A percentile compares a stretch with the other conserved stretches of the same genome.
Conservation (phyloP, 2,329 filamentous ascomycete genomes). For the Exophiala sp. region DNA sequence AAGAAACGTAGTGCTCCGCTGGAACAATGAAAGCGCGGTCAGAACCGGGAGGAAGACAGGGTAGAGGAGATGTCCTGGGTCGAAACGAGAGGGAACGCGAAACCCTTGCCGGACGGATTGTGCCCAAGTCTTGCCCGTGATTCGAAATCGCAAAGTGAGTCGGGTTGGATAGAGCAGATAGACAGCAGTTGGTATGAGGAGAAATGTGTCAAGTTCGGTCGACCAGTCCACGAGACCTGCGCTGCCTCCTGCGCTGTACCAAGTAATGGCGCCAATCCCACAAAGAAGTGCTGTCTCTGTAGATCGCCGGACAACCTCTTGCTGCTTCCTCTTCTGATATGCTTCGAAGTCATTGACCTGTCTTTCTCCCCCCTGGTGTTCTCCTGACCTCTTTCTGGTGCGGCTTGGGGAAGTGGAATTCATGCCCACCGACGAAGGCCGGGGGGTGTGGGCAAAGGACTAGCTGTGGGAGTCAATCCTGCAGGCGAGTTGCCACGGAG, state of each 20-base stretch:
- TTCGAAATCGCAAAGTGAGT: constrained; percentile 11
- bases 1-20: constrained; percentile 55
- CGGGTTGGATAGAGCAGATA: constrained; percentile 26
- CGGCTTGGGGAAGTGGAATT: constrained; percentile 16
- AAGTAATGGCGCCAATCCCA: constrained; percentile 40
- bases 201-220: constrained; percentile 16
- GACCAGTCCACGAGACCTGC: constrained; percentile 15
- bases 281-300: constrained; percentile 52
- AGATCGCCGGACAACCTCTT: constrained; percentile 44
- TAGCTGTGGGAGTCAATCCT: constrained; percentile 22
- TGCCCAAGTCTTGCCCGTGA: constrained; percentile 7
- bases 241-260: constrained; percentile 12
- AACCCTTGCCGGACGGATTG: constrained; percentile 35
- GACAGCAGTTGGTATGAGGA: constrained; percentile 16
- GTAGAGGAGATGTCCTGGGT: constrained; percentile 86
- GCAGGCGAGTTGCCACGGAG: constrained; percentile 46
- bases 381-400: constrained; percentile 11
- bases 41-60: constrained; percentile 70
- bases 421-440: constrained; percentile 20
- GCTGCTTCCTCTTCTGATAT: constrained; percentile 33
- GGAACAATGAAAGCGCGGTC: constrained; percentile 67
- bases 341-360: constrained; percentile 23
- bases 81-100: constrained; percentile 69
- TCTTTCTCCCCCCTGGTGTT: constrained; percentile 1
- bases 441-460: constrained; percentile 27